Conservation (phyloP, 2,329 filamentous ascomycete genomes). For the Escovopsis weberi region DNA sequence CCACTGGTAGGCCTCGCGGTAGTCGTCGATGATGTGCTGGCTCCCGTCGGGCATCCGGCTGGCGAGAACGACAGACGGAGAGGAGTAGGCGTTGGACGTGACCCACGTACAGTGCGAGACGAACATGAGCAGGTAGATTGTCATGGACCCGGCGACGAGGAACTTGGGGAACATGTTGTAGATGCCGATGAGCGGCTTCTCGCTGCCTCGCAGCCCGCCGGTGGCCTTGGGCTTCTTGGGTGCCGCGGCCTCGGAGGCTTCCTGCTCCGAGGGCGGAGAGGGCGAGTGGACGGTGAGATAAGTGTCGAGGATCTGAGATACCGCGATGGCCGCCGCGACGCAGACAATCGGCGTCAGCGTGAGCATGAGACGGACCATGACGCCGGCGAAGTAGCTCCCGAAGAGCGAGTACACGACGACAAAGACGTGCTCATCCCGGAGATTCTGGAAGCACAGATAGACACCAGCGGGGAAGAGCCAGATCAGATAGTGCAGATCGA, state of each 20-base stretch:
- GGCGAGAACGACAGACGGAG: slow-evolving; percentile 88
- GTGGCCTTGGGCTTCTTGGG: slow-evolving; percentile 45
- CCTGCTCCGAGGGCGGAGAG: slow-evolving; percentile 29
- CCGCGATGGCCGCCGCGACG: slow-evolving; percentile 76
- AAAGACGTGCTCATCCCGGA: slow-evolving; percentile 94
- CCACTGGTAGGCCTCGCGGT: slow-evolving; percentile 99
- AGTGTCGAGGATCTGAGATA: slow-evolving; percentile 77
- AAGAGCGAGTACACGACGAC: slow-evolving; percentile 95
- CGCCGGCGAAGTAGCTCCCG: slow-evolving; percentile 93
- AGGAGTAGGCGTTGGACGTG: slow-evolving; percentile 97
- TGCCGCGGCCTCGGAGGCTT: slow-evolving; percentile 25
- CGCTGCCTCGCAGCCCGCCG: slow-evolving; percentile 50
- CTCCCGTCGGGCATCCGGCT: slow-evolving; percentile 85
- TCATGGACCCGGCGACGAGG: slow-evolving; percentile 57
- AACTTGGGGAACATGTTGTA: slow-evolving; percentile 69
- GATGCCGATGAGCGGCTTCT: slow-evolving; percentile 65
- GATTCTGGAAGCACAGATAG: slow-evolving; percentile 90
- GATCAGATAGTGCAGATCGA: slow-evolving; percentile 94
- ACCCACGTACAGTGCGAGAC: slow-evolving; percentile 99
- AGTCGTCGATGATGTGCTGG: slow-evolving; percentile 98
- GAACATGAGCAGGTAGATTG: slow-evolving; percentile 77
- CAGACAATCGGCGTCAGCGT: slow-evolving; percentile 94
- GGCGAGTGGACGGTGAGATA: slow-evolving; percentile 60
- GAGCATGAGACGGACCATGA: slow-evolving; percentile 98
- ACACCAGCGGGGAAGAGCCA: slow-evolving; percentile 98